phyloP scores from a whole-genome alignment of 2,329 filamentous ascomycete genomes.

The Aspergillus alliaceus region DNA sequence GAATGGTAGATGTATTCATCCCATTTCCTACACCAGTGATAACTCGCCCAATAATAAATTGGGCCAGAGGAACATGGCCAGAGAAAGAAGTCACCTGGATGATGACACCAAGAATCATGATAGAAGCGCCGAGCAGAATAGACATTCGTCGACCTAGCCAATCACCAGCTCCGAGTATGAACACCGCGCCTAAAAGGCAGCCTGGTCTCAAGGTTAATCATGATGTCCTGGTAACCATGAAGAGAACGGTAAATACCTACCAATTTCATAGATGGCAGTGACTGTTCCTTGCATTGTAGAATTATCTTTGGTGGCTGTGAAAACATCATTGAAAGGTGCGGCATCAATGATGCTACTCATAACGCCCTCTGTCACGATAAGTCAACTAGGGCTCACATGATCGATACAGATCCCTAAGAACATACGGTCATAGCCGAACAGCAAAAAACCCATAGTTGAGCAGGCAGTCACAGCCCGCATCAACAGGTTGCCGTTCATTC shows the following conservation, averaged over 20 bases:
- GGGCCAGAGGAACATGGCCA: slow-evolving; percentile 31
- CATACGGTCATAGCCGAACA: slow-evolving; percentile 42
- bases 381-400: slow-evolving; percentile 14
- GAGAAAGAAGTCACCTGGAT: slow-evolving; percentile 26
- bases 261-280: slow-evolving; percentile 51
- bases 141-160: slow-evolving; percentile 39
- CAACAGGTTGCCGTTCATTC: too few species aligned
- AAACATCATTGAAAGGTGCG: slow-evolving; percentile 16
- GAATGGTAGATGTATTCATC: slow-evolving; percentile 41
- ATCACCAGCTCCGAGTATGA: slow-evolving; percentile 30
- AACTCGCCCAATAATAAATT: slow-evolving; percentile 42
- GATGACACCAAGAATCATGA: slow-evolving; percentile 39
- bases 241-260: too few species aligned
- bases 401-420: slow-evolving; percentile 31
- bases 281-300: slow-evolving; percentile 53
- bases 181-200: slow-evolving; percentile 35
- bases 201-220: slow-evolving; percentile 33
- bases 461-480: too few species aligned
- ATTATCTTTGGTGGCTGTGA: slow-evolving; percentile 29
- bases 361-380: too few species aligned
- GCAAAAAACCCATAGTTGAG: slow-evolving; percentile 50
- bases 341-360: too few species aligned
- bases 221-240: too few species aligned
- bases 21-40: slow-evolving; percentile 41
- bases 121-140: slow-evolving; percentile 55